Evolutionary conservation across 805 yeast species (phyloP), one percentile per base, ranked within the genome.

Genomic region (Peterozyma toletana): DNA sequence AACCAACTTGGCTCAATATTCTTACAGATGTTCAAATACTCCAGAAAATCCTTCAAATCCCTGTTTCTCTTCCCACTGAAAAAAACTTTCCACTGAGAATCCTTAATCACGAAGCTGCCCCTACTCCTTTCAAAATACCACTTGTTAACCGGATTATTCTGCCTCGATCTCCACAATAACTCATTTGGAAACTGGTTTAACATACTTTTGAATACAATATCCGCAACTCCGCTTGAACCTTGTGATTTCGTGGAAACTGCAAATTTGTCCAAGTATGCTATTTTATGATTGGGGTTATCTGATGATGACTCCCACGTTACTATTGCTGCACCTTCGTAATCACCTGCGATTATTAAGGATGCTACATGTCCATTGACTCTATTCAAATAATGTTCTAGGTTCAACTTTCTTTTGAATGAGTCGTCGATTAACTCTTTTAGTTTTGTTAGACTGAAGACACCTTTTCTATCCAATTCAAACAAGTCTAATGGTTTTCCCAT

Each of bases 111-210:
- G 29, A 80, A 56, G 27, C 83, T 80, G 1, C 96, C 96, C 14
- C 71, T 66, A 35, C 96, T 83, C 49, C 99, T 70, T 56, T 93
- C 97, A 62, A 91, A 93, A 58, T 91, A 91, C 99, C 99, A 93
- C 57, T 89, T 89, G 66, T 93, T 93, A 7, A 93, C 96, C 0
- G 96, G 96, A 60, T 93, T 93, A 44, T 66, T 75, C 46, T 74
- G 75, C 38, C 96, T 68, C 1, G 98, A 91, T 54, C 99, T 75
- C 99, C 99, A 93, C 2, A 93, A 65, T 11, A 89, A 60, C 57
- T 88, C 93, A 13, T 72, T 63, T 0, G 87, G 85, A 56, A 81
- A 90, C 40, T 76, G 77, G 35, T 69, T 68, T 9, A 78, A 65
- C 70, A 93, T 78, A 7, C 85, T 71, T 57, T 91, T 93, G 68